Evolutionary conservation across 805 yeast species (phyloP).

Genomic region (Pichia gijzeniarum): DNA sequence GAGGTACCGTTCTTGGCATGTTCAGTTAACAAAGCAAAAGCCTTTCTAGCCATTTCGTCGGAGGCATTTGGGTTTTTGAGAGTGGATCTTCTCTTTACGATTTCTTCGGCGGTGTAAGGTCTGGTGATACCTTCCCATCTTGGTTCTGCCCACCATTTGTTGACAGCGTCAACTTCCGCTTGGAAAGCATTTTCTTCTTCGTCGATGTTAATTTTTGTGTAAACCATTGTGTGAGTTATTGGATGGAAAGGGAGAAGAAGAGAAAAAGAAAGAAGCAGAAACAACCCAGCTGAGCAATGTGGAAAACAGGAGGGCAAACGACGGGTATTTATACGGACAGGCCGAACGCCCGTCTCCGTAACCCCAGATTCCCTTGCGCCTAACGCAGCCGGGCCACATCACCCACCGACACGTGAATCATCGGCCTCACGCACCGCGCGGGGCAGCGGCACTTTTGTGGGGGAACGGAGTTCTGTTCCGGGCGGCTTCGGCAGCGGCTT

Average conservation of each 20-base stretch:
- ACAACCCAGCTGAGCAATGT: neutral
- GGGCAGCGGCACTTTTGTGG: neutral
- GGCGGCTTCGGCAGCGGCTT: no score
- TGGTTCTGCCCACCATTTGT: constrained; percentile 89
- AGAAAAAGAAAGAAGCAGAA: neutral
- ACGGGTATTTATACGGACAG: constrained; percentile 1
- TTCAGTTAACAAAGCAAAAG: constrained; percentile 60
- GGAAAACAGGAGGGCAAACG: neutral
- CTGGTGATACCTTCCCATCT: constrained; percentile 89
- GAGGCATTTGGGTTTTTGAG: constrained; percentile 72
- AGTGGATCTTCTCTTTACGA: constrained; percentile 83
- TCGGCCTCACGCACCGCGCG: neutral
- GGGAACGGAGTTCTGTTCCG: neutral
- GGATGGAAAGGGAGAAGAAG: neutral
- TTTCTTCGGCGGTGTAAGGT: constrained; percentile 80
- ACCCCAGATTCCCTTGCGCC: no score
- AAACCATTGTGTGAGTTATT: constrained; percentile 32
- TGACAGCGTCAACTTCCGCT: constrained; percentile 64
- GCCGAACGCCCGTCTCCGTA: neutral
- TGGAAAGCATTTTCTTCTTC: constrained; percentile 61
- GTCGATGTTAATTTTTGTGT: constrained; percentile 51
- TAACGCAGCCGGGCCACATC: no score
- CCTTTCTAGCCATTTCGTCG: constrained; percentile 72
- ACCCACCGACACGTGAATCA: neutral
- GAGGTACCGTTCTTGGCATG: constrained; percentile 70